Base-by-base conservation (phyloP, 495 filamentous ascomycete species). In the Hamigera avellanea region DNA sequence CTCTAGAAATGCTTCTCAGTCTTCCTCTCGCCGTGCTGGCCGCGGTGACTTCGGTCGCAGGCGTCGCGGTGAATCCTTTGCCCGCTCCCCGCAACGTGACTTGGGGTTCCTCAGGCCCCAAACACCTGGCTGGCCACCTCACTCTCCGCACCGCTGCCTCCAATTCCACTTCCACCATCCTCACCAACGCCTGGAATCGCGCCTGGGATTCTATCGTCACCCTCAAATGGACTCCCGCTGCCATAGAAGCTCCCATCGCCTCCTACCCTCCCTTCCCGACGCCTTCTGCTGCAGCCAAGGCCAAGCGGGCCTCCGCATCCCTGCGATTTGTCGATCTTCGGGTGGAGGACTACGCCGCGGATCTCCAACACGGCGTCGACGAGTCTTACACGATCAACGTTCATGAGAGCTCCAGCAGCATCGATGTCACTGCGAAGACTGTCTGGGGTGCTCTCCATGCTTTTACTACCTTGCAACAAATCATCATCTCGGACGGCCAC, bases 311-410 rank as follows among this genome's bases (percentile, higher is more conserved):
- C 1, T 19, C 50, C 17, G 33, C 54, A 5, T 42, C 43, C 1
- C 40, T 56, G 8, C 52, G 56, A 8, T 50, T 37, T 17, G 49
- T 67, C 9, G 59, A 63, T 12, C 54, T 75, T 8, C 40, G 54
- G n/a, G 48, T 75, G 8, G 37, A 49, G 2, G 54, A 73, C 34
- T 39, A 35, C 12, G 31, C 59, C 15, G 69, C 63, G 0, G 57
- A 64, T 34, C 52, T 73, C 10, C 64, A 69, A 34, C 66, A 72
- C 43, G 70, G 66, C 0, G 70, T 74, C 14, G 66, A 76, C 45
- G 73, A 77, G 47, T 72, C 70, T 0, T 77, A 76, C 46, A 69
- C 66, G n/a, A 43, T 77, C 14, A 56, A 64, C 13, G 60, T 73
- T 25, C 27, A 39, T 6, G 45, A 52, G 8, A 42, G 38, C 14